These are phyloP conservation scores for Kwoniella mangroviensis DNA, from an alignment of 768 basidiomycete species.

Conservation along the genomic window DNA sequence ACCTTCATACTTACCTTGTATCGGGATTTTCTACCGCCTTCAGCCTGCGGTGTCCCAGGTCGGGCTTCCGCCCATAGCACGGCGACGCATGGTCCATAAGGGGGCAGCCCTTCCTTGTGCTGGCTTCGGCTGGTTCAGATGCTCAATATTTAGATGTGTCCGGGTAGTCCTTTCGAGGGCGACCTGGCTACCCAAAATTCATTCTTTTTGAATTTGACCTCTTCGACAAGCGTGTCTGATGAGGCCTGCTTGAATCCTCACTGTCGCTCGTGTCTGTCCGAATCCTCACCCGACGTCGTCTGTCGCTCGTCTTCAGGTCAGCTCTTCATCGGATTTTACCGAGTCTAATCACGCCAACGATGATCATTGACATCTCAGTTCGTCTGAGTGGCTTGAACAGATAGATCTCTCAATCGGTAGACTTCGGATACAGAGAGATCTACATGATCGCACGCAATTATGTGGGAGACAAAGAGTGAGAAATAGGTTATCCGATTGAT, in stretches of 20 bases:
- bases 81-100: conserved; percentile 53
- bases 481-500: background rate
- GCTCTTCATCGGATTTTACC: background rate
- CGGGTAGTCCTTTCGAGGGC: conserved; percentile 53
- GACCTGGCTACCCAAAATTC: conserved; percentile 40
- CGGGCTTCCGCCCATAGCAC: conserved; percentile 53
- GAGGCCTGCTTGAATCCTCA: too few relatives aligned
- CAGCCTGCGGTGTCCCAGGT: conserved; percentile 42
- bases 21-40: conserved; percentile 37
- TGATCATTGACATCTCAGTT: background rate
- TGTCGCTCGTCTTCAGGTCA: background rate
- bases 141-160: conserved; percentile 53
- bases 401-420: background rate
- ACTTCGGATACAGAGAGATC: background rate
- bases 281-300: too few relatives aligned
- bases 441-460: background rate
- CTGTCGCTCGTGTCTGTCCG: too few relatives aligned
- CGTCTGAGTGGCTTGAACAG: background rate
- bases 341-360: background rate
- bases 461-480: background rate
- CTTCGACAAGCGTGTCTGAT: background rate
- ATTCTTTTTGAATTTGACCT: conserved; percentile 5
- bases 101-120: conserved; percentile 50
- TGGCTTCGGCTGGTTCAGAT: conserved; percentile 54
- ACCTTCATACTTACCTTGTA: conserved; percentile 52